Conservation (phyloP, 2,329 filamentous ascomycete genomes). For the Fusarium tjaetaba region DNA sequence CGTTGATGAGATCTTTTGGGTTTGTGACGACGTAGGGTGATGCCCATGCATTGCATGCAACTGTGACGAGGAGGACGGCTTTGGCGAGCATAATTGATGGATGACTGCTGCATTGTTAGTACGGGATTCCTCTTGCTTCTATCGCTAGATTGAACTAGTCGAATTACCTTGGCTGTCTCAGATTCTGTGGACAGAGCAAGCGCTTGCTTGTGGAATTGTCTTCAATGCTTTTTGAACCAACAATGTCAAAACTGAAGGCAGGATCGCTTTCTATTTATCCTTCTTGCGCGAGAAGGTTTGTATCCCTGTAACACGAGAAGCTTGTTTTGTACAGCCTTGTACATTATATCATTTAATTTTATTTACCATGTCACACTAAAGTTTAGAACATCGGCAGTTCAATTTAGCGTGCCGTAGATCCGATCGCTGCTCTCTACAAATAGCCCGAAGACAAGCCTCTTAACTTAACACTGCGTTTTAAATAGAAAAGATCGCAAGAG, state of each 20-base stretch:
- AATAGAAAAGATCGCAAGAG: no score
- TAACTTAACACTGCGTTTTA: no score
- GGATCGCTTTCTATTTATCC: neutral
- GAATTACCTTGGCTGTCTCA: rapidly evolving
- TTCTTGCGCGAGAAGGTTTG: neutral
- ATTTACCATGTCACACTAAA: neutral
- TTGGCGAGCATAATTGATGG: neutral
- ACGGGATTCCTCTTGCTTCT: no score
- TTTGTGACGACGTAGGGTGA: neutral
- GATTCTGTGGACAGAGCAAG: rapidly evolving
- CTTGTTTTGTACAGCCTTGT: rapidly evolving
- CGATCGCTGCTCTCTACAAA: neutral
- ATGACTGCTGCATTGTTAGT: no score
- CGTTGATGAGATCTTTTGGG: neutral
- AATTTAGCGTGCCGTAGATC: neutral
- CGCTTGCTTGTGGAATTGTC: neutral
- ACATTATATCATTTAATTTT: neutral
- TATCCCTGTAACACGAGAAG: neutral
- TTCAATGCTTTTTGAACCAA: rapidly evolving
- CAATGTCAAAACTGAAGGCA: rapidly evolving
- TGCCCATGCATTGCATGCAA: neutral
- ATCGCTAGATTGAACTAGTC: no score
- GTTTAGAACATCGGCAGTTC: neutral
- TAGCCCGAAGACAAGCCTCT: neutral
- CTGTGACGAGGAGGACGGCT: neutral